Evolutionary conservation across 202 grass and related monocot genomes (phyloP), one percentile per base, ranked within the genome.

Genomic region (Setaria viridis): DNA sequence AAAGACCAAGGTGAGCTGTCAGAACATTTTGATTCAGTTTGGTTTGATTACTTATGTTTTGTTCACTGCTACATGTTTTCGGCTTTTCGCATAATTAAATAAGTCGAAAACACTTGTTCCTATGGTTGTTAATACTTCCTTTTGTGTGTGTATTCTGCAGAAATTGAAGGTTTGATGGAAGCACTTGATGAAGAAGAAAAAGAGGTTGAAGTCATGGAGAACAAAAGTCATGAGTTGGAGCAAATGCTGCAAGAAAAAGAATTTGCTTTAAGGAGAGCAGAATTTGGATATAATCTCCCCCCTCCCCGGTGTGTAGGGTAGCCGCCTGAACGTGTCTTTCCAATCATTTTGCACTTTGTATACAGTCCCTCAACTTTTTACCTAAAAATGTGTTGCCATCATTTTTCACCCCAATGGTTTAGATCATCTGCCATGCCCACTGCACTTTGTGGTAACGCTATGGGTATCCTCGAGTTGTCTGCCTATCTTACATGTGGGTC

Each of bases 131-230:
- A 25, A 85, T 81, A 54, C 83, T 80, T 25, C 25, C 25, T 25
- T 64, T 85, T 80, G 82, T 83, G 58, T 17, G 48, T 67, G 37
- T 79, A 81, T 77, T 82, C 32, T 82, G 74, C 86, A 99, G 96
- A 99, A 84, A 92, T 99, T 64, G 96, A 99, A 84, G 78, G 91
- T 72, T 93, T 99, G 67, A 94, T 96, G 91, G 91, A 99, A 94
- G 96, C 93, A 84, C 91, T 99, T 64, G 93, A 99, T 70, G 96
- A 99, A 87, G 93, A 99, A 93, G 96, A 99, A 86, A 89, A 88
- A 66, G 91, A 96, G 72, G 87, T 95, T 89, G 93, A 94, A 72
- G 80, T 91, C 63, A 77, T 92, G 83, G 93, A 92, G 71, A 95
- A 79, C 65, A 99, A 83, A 85, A 92, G 53, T 72, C 89, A 90